Conservation (phyloP, 176 grass and related monocot species). For the Triticum dicoccoides region DNA sequence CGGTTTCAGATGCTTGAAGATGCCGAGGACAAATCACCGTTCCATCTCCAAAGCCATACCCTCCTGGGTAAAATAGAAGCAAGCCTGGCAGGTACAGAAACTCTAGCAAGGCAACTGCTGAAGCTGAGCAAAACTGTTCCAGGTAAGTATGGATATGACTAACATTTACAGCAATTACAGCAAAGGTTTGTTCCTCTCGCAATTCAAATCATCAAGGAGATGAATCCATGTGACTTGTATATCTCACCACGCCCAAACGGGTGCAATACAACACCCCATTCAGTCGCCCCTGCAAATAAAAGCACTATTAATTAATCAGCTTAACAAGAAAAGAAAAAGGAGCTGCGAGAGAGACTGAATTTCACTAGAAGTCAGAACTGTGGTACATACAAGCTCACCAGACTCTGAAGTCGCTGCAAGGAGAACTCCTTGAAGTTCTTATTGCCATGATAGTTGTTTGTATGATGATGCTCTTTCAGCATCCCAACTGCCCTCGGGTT, state of each 20-base stretch:
- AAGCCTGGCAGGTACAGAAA: constrained; percentile 38
- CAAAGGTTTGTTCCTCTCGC: constrained; percentile 35
- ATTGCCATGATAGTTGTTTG: constrained; percentile 70
- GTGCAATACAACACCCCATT: constrained; percentile 18
- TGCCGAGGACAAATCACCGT: constrained; percentile 30
- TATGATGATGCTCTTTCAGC: constrained; percentile 59
- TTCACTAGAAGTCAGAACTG: neutral
- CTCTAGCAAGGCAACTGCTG: constrained; percentile 40
- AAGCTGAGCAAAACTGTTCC: constrained; percentile 37
- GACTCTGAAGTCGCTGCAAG: constrained; percentile 20
- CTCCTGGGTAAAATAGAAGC: constrained; percentile 35
- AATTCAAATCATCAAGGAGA: constrained; percentile 31
- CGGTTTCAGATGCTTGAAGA: constrained; percentile 26
- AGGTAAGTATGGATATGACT: constrained; percentile 39
- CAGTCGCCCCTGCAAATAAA: constrained; percentile 44
- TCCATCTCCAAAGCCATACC: constrained; percentile 32
- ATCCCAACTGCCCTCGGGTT: constrained; percentile 81
- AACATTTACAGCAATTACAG: constrained; percentile 69
- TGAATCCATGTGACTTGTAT: constrained; percentile 38
- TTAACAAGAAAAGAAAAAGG: neutral
- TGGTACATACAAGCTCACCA: constrained; percentile 46
- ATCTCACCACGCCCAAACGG: constrained; percentile 24
- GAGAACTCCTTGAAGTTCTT: constrained; percentile 18
- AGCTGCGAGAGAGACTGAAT: neutral
- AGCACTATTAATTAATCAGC: constrained; percentile 11